Base-by-base conservation (phyloP, 2,329 filamentous ascomycete species). In the Fusarium humuli region DNA sequence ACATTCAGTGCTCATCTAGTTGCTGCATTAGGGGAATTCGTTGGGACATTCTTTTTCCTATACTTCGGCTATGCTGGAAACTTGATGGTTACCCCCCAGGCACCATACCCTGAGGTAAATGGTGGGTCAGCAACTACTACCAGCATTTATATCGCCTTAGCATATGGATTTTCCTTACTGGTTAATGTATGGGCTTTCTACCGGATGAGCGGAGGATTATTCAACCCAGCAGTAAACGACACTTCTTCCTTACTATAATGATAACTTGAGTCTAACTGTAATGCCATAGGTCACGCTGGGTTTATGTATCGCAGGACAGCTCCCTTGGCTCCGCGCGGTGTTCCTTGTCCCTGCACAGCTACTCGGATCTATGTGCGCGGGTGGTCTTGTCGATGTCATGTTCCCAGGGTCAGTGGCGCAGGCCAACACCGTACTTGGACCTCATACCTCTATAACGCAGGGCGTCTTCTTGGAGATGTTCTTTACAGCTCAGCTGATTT, bases 381-480 rank as follows among this genome's bases (percentile, higher is more conserved):
- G 86, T 1, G 86, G 82, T 13, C 80, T 90, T 3, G 84, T 88
- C 18, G 82, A 82, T 27, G 83, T 80, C 1, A 79, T 90, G 25
- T 83, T 90, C 34, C 87, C 88, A 0, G 86, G 85, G 1, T 74
- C 79, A 3, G 71, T 88, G 16, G 81, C 82, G 5, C 86, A 87
- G 10, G 79, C 78, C 23, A 90, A 88, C 7, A 81, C 81, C 3
- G 40, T 61, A 9, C 81, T 90, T 5, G 83, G 83, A 2, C 81
- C 80, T 9, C 83, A 82, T 22, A 80, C 84, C 6, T 85, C 80
- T 44, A 79, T 84, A n/a, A 80, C 81, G 0, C 86, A 86, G 53
- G 89, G 88, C n/a, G 78, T 91, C 22, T 90, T 90, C 71, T 85
- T 91, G 49, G 89, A 91, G 77, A 84, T 88, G 78, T 87, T 90